Evolutionary conservation across 208 protist species (phyloP), one percentile per base, ranked within the genome.

Genomic region (Novymonas esmeraldas): DNA sequence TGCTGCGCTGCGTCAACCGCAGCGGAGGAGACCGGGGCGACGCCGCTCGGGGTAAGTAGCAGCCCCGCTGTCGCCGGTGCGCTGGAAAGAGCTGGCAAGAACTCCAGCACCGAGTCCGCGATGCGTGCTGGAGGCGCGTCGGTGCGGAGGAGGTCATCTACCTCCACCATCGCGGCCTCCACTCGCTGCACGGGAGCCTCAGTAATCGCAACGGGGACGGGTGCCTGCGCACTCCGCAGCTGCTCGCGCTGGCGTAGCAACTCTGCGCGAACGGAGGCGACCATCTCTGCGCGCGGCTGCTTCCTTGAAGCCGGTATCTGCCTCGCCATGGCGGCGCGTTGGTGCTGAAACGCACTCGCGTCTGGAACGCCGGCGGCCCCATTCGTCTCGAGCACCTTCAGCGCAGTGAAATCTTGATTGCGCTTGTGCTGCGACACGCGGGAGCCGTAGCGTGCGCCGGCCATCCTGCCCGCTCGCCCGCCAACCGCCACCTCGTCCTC

Each of bases 381-480:
- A 49, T 75, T 75, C 16, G 60, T 75, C 34, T 11, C 49, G 7
- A 78, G 22, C 24, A 86, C 72, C 7, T 70, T 74, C 31, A 86
- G 64, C 0, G 76, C 44, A 1, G 50, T 20, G 39, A 81, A 77
- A 3, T 86, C 76, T 9, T 67, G 56, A 33, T 73, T 65, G 9
- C 22, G 51, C 14, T 76, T 63, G 1, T 14, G 6, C 41, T 64
- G 54, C 7, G 2, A 1, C 13, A 13, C 6, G 16, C 16, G 31
- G 0, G 39, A 39, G 1, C 29, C 41, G 57, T 76, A 76, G 42
- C 55, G 70, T 33, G 62, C 45, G 3, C 51, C 26, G 14, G 33
- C 45, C 22, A 67, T 6, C 41, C 29, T 42, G 42, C 69, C 45
- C 7, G 61, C 50, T 16, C 69, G 69, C 24, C 69, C 29, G 44